Conservation (phyloP, 305 asterid genomes). For the Fraxinus paxiana region DNA sequence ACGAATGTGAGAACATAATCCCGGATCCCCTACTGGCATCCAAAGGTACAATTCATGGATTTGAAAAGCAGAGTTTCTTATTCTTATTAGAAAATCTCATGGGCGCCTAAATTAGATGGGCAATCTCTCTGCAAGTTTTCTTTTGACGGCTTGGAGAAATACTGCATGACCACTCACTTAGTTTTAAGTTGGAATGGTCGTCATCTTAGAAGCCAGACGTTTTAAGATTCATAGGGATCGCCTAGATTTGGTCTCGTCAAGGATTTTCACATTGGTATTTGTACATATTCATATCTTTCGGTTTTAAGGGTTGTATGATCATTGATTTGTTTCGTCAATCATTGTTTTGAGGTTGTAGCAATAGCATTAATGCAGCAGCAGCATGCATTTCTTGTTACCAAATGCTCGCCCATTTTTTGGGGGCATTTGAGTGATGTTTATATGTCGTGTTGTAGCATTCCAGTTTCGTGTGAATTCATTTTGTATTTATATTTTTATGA, state of each 20-base stretch:
- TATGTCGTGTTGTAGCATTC: too few species aligned
- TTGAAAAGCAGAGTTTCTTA: not conserved
- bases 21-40: constrained; percentile 20
- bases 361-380: not conserved
- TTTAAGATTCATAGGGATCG: not conserved
- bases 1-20: constrained; percentile 15
- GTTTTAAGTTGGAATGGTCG: not conserved
- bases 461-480: too few species aligned
- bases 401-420: not conserved
- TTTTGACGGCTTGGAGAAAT: not conserved
- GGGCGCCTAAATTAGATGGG: not conserved
- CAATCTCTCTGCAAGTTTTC: not conserved
- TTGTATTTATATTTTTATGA: too few species aligned
- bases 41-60: constrained; percentile 10
- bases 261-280: constrained; percentile 1
- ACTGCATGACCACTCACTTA: not conserved
- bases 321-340: not conserved
- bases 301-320: not conserved
- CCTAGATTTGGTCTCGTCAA: not conserved
- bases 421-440: too few species aligned
- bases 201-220: not conserved
- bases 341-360: constrained; percentile 18
- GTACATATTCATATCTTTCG: constrained; percentile 13
- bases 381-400: not conserved
- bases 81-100: not conserved